Conservation (phyloP, 352 stramenopile genomes). For the Thalassiosira hispida region DNA sequence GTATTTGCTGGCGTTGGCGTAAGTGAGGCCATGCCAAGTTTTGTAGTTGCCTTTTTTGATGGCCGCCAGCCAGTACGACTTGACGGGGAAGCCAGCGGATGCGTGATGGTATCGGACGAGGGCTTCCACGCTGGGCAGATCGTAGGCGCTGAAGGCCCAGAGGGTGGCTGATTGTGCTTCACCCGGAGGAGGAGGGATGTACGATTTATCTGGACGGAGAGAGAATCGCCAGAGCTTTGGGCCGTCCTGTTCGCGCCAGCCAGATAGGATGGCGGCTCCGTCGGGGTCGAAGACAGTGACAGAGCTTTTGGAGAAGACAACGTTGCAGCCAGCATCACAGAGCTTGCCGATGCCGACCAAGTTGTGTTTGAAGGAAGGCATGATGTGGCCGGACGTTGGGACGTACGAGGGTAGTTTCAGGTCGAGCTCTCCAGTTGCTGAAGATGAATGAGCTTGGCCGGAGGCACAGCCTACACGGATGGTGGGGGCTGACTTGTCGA, state of each 20-base stretch:
- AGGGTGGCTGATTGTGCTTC: neutral
- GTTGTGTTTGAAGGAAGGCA: conserved; percentile 5
- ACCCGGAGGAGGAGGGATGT: no score
- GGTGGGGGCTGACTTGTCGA: neutral
- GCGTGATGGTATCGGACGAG: neutral
- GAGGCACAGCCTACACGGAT: neutral
- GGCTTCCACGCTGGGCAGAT: neutral
- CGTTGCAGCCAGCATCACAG: conserved; percentile 4
- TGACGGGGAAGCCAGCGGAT: neutral
- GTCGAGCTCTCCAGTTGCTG: neutral
- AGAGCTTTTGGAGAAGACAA: neutral
- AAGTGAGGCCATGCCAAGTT: conserved; percentile 1
- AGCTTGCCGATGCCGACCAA: neutral
- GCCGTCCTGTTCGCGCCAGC: neutral
- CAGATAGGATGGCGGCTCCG: neutral
- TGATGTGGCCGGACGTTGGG: neutral
- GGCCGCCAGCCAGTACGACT: neutral
- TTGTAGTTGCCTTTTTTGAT: conserved; percentile 8
- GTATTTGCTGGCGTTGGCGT: neutral
- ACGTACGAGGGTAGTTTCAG: neutral
- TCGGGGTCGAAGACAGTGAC: neutral
- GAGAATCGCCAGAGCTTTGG: neutral
- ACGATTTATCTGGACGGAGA: neutral
- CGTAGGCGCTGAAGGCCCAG: neutral
- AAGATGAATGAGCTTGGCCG: neutral